These are phyloP conservation scores for Pythium dissotocum DNA, from an alignment of 352 stramenopile species.

Conservation along the genomic window DNA sequence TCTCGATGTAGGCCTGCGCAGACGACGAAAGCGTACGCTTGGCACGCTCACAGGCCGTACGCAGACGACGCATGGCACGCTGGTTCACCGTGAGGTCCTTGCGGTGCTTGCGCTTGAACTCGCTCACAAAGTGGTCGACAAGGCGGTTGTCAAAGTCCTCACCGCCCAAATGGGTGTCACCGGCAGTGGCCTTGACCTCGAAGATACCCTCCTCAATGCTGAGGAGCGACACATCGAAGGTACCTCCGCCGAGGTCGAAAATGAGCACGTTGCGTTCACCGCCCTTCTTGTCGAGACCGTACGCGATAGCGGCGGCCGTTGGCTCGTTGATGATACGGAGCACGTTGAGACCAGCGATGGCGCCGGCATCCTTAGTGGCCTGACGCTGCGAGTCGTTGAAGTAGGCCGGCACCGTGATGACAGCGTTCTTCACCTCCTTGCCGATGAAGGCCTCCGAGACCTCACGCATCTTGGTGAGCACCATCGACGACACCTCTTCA, in stretches of 20 bases:
- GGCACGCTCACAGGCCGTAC: conserved; percentile 92
- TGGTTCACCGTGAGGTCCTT: conserved; percentile 91
- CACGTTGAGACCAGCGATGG: too few relatives aligned
- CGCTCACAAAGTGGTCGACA: conserved; percentile 90
- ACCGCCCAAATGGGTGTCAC: conserved; percentile 66
- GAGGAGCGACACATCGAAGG: conserved; percentile 88
- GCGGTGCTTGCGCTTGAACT: conserved; percentile 91
- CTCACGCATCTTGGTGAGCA: too few relatives aligned
- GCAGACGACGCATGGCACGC: conserved; percentile 88
- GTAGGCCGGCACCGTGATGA: too few relatives aligned
- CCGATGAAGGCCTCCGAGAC: too few relatives aligned
- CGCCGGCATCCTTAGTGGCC: too few relatives aligned
- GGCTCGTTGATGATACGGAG: too few relatives aligned
- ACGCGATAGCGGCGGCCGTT: too few relatives aligned
- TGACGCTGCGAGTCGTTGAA: too few relatives aligned
- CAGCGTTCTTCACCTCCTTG: too few relatives aligned
- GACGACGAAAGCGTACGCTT: conserved; percentile 94
- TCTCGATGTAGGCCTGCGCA: conserved; percentile 93
- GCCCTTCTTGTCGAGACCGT: too few relatives aligned
- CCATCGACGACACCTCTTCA: too few relatives aligned
- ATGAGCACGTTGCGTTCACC: conserved; percentile 90
- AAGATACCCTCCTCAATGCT: conserved; percentile 97
- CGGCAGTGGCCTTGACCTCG: conserved; percentile 94
- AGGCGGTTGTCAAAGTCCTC: too few relatives aligned
- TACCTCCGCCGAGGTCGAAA: conserved; percentile 69